phyloP scores from a whole-genome alignment of 1,284 basidiomycete species.

The Leccinum fallax region DNA sequence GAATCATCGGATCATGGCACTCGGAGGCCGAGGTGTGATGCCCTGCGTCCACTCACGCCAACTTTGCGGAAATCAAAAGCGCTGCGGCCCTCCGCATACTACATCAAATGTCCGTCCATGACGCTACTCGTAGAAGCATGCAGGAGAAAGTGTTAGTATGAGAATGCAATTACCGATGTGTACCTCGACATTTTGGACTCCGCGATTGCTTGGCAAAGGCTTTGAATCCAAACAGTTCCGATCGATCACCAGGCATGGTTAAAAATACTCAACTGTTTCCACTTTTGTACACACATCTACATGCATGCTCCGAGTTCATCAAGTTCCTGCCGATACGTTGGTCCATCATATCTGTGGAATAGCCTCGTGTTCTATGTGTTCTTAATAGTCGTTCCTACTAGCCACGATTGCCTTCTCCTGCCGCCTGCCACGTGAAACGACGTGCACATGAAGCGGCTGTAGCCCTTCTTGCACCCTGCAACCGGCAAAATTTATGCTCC shows the following conservation, averaged over 20 bases:
- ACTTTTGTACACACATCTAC: not conserved
- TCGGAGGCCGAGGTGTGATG: not conserved
- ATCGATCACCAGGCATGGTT: not conserved
- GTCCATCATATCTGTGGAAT: not conserved
- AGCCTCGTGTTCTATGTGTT: slow-evolving; percentile 3
- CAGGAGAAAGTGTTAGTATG: not conserved
- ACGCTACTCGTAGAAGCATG: not conserved
- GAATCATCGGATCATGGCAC: not conserved
- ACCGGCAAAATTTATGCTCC: slow-evolving; percentile 1
- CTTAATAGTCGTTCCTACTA: not conserved
- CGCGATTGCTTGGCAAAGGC: slow-evolving; percentile 2
- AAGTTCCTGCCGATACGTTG: not conserved
- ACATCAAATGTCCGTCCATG: not conserved
- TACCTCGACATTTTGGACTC: not conserved
- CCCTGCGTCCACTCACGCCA: not conserved
- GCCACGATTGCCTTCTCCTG: not conserved
- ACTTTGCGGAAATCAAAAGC: not conserved
- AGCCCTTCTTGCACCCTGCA: slow-evolving; percentile 3
- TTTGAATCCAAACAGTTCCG: not conserved
- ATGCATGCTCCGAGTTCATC: not conserved
- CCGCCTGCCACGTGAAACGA: not conserved
- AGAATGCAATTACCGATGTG: slow-evolving; percentile 1
- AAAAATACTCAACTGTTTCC: not conserved
- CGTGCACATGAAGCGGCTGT: not conserved
- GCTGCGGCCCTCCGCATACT: not conserved